phyloP scores from a whole-genome alignment of 805 yeast genomes.

The Zygosaccharomyces lentus region DNA sequence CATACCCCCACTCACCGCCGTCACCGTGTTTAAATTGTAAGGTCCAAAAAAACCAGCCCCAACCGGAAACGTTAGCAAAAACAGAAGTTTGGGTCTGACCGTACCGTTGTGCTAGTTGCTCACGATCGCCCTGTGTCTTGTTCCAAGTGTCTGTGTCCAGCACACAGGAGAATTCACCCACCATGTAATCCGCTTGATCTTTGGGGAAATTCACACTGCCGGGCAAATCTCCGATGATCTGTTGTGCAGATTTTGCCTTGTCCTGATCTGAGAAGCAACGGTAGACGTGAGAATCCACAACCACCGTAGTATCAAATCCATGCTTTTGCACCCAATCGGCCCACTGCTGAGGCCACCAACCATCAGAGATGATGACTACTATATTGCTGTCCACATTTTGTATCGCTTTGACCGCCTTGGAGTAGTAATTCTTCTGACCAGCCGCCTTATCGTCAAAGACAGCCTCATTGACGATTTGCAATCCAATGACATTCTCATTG shows the following conservation, averaged over 20 bases:
- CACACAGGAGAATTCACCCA: slow-evolving; percentile 91
- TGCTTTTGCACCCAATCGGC: slow-evolving; percentile 51
- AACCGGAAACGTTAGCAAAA: slow-evolving; percentile 50
- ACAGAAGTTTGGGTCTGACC: slow-evolving; percentile 53
- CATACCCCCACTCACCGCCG: slow-evolving; percentile 97
- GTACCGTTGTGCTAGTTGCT: slow-evolving; percentile 51
- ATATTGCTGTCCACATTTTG: slow-evolving; percentile 49
- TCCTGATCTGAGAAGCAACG: slow-evolving; percentile 80
- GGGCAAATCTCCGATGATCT: slow-evolving; percentile 56
- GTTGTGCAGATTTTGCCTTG: slow-evolving; percentile 56
- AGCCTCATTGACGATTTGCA: slow-evolving; percentile 85
- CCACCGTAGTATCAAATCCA: slow-evolving; percentile 49
- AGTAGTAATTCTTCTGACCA: slow-evolving; percentile 57
- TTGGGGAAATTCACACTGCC: slow-evolving; percentile 44
- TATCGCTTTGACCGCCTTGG: slow-evolving; percentile 57
- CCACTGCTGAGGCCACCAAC: slow-evolving; percentile 89
- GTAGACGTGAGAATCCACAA: slow-evolving; percentile 82
- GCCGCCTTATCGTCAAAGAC: slow-evolving; percentile 53
- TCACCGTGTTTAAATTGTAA: slow-evolving; percentile 79
- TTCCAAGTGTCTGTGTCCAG: slow-evolving; percentile 74
- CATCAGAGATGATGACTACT: slow-evolving; percentile 83
- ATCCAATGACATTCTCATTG: slow-evolving; percentile 68
- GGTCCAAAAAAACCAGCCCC: slow-evolving; percentile 89
- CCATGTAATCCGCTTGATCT: slow-evolving; percentile 59
- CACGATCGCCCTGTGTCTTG: slow-evolving; percentile 45